Conservation (phyloP, 2,329 filamentous ascomycete genomes). For the Colletotrichum sp. region DNA sequence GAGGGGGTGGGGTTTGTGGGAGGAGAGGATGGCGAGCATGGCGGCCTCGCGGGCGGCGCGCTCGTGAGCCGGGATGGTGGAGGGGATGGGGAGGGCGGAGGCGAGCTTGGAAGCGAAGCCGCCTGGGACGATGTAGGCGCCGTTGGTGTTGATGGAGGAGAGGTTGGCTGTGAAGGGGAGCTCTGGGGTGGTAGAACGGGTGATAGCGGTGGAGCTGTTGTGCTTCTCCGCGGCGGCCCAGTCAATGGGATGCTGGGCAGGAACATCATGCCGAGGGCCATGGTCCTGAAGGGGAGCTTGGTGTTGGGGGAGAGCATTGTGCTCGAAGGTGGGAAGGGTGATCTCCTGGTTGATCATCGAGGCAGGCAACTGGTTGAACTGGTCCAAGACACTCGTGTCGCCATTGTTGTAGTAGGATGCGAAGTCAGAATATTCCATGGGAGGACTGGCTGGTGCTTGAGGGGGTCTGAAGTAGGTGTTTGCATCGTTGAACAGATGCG, state of each 20-base stretch:
- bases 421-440: not conserved
- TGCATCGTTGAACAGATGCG: not conserved
- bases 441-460: not conserved
- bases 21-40: slow-evolving; percentile 26
- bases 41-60: slow-evolving; percentile 17
- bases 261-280: fast-evolving
- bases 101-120: slow-evolving; percentile 20
- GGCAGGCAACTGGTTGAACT: not conserved
- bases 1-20: slow-evolving; percentile 29
- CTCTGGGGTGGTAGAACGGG: not conserved
- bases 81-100: slow-evolving; percentile 26
- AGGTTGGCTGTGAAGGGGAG: not conserved
- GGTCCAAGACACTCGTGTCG: not conserved
- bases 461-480: not conserved
- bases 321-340: not conserved
- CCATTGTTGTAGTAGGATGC: not conserved
- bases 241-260: not conserved
- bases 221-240: not conserved
- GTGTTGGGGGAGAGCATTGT: not conserved
- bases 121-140: not conserved
- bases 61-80: slow-evolving; percentile 10
- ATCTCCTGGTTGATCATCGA: not conserved
- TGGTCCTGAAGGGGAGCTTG: not conserved
- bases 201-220: not conserved
- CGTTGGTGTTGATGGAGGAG: not conserved